These are phyloP conservation scores for Phytophthora quininea DNA, from an alignment of 352 stramenopile genomes.

Conservation along the genomic window DNA sequence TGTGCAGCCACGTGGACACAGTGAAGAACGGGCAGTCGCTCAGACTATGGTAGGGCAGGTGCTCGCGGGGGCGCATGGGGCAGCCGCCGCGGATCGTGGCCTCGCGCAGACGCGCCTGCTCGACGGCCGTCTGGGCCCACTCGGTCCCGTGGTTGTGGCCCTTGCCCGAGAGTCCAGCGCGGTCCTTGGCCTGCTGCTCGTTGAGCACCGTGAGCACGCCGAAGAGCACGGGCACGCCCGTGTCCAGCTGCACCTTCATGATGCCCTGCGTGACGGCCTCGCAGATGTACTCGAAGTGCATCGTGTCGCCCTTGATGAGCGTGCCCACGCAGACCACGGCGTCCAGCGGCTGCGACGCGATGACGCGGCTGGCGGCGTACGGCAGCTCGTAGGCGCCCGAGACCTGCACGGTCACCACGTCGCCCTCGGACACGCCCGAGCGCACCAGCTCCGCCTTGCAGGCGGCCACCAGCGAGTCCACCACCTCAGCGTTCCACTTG, in stretches of 20 bases:
- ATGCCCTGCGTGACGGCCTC: conserved; percentile 96
- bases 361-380: conserved; percentile 91
- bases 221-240: conserved; percentile 87
- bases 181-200: conserved; percentile 95
- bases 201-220: conserved; percentile 96
- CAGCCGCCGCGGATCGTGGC: conserved; percentile 61
- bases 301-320: conserved; percentile 97
- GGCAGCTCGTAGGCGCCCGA: conserved; percentile 97
- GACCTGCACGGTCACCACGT: conserved; percentile 85
- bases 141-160: conserved; percentile 96
- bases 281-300: conserved; percentile 99
- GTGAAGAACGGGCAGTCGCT: conserved; percentile 80
- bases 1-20: conserved; percentile 78
- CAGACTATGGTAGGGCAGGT: conserved; percentile 76
- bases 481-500: conserved; percentile 89
- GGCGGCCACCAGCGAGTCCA: conserved; percentile 69
- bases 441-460: conserved; percentile 68
- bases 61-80: conserved; percentile 71
- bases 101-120: conserved; percentile 94
- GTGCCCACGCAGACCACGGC: conserved; percentile 96
- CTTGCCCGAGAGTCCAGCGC: conserved; percentile 79
- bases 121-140: conserved; percentile 96
- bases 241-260: conserved; percentile 96
- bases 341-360: conserved; percentile 94
- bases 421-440: conserved; percentile 61